Evolutionary conservation across 768 basidiomycete genomes (phyloP).

Genomic region (Hortiboletus campestris): DNA sequence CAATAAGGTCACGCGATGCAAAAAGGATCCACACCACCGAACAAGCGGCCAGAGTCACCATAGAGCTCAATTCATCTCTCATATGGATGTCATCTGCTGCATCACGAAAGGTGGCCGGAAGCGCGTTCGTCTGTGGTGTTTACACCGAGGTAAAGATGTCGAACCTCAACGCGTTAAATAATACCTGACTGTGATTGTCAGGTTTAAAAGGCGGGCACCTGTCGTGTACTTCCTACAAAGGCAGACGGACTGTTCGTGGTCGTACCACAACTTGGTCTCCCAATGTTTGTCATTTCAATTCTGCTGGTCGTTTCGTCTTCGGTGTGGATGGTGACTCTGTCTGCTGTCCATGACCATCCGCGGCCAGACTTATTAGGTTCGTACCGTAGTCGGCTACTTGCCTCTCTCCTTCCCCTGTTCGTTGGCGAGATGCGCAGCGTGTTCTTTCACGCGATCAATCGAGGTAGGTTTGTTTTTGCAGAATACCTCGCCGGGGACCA

Average conservation of each 20-base stretch:
- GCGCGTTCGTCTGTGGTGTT: too few relatives aligned
- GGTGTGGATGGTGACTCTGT: neutral
- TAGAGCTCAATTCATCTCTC: neutral
- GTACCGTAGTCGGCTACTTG: neutral
- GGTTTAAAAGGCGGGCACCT: neutral
- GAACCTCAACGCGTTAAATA: neutral
- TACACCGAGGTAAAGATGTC: neutral
- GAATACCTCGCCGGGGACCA: too few relatives aligned
- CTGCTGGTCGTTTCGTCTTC: too few relatives aligned
- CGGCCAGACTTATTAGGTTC: neutral
- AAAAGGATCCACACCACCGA: neutral
- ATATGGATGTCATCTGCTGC: neutral
- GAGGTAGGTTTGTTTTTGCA: too few relatives aligned
- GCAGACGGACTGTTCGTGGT: neutral
- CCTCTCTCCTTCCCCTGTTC: neutral
- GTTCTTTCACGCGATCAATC: neutral
- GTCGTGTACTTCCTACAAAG: neutral
- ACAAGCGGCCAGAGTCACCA: too few relatives aligned
- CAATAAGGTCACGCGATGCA: too few relatives aligned
- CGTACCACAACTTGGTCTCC: neutral
- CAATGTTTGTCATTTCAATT: too few relatives aligned
- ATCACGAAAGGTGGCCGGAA: neutral
- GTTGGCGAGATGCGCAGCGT: neutral
- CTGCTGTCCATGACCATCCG: neutral
- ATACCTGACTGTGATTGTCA: neutral